Evolutionary conservation across 176 grass and related monocot species (phyloP).

Genomic region (Luzula sylvatica): DNA sequence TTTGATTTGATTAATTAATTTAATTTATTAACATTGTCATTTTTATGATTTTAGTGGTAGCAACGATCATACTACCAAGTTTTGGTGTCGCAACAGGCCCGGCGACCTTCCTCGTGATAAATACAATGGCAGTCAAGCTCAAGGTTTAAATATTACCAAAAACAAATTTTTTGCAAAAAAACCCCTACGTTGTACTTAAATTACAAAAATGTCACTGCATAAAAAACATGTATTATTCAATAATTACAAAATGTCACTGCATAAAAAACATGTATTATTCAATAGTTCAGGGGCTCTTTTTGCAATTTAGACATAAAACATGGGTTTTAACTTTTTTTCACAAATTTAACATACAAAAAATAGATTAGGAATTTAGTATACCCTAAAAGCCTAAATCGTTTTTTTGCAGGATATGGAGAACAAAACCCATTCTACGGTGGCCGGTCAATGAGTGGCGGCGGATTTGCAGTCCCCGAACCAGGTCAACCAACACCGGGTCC

Average conservation of each 20-base stretch:
- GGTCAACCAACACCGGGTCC: slow-evolving; percentile 45
- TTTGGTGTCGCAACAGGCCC: slow-evolving; percentile 98
- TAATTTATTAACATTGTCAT: not conserved
- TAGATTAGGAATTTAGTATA: too few relatives aligned
- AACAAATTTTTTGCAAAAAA: too few relatives aligned
- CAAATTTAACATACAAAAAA: too few relatives aligned
- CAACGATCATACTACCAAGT: slow-evolving; percentile 91
- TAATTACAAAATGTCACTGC: too few relatives aligned
- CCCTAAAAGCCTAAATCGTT: not conserved
- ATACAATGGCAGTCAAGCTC: slow-evolving; percentile 56
- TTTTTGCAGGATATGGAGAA: slow-evolving; percentile 72
- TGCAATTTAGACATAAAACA: too few relatives aligned
- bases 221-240: too few relatives aligned
- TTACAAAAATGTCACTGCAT: too few relatives aligned
- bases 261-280: too few relatives aligned
- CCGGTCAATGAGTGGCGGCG: slow-evolving; percentile 30
- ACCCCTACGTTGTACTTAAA: too few relatives aligned
- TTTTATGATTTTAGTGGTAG: slow-evolving; percentile 55
- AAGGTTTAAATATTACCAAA: slow-evolving; percentile 25
- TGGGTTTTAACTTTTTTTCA: too few relatives aligned
- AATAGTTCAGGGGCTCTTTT: too few relatives aligned
- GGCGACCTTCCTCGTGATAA: slow-evolving; percentile 87
- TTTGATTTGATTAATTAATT: slow-evolving; percentile 6
- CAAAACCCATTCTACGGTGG: slow-evolving; percentile 48
- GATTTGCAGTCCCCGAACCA: slow-evolving; percentile 60